Base-by-base conservation (phyloP, 2,329 filamentous ascomycete genomes). In the Scedosporium apiospermum region DNA sequence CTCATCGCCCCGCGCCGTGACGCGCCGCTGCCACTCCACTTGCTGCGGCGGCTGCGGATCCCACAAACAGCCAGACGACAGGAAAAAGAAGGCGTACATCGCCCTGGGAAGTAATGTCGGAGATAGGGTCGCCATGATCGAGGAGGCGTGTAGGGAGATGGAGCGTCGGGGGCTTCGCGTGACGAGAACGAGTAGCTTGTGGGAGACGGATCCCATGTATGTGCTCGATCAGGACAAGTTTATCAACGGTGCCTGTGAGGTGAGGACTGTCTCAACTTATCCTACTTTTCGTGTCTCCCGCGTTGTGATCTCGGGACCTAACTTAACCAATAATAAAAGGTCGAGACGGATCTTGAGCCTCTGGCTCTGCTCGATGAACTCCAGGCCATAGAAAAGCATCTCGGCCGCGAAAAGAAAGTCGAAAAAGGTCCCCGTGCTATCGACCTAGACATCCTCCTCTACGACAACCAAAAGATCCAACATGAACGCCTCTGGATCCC, bases 141-240 rank as follows among this genome's bases (percentile, higher is more conserved):
- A 97, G 73, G 80, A 82, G 69, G 93, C 95, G 0, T 93, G 92
- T 72, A 80, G 79, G 55, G 84, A 89, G 71, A 91, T 99, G 85
- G 85, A 90, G 66, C 77, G 80, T 55, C 80, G 84, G 23, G 87
- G 86, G 41, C 91, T 98, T 71, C 84, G 76, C 61, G 83, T 99
- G 46, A 82, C 85, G 69, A 82, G 88, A 68, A 96, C 93, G 0
- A 98, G 93, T 73, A 88, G 87, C 65, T 79, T 99, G 3, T 99
- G 95, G 83, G 92, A 98, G 77, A 99, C 93, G 3, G 87, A 91
- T 68, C 91, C 95, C 23, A 99, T 99, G 95, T 99, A 99, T 74
- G 89, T 97, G 66, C 78, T 89, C 65, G 89, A 97, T 66, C 95
- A 99, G 73, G 87, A 87, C 65, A 84, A 85, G 34, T 99, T 99